Base-by-base conservation (phyloP, 2,329 filamentous ascomycete species). In the Cladophialophora bantiana region DNA sequence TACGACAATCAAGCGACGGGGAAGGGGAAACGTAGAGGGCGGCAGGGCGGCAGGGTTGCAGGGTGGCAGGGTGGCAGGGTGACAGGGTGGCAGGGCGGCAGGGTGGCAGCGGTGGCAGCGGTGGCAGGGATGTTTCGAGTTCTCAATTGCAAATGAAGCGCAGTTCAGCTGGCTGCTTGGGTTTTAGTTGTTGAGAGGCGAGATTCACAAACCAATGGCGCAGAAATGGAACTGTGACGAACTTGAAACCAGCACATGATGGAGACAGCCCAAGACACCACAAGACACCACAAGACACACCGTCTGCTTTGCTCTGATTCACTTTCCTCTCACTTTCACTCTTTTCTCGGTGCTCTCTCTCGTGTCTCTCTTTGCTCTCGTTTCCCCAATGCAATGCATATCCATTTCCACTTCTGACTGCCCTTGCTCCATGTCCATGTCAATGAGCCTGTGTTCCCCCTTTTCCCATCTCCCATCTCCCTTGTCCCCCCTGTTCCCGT, bases 1-100 rank as follows among this genome's bases (percentile, higher is more conserved):
- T n/a, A 61, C 58, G 58, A 61, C 31, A 6, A 4, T 36, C 31
- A 34, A 35, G 42, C 45, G 34, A 52, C 18, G 40, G 38, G 58
- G 50, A 50, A 50, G 7, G 38, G 58, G 50, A 50, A 50, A 7
- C 45, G 45, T 7, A 10, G 45, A 50, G 18, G 3, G 26, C 26
- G 26, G 26, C 26, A 26, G 18, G 18, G 45, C 26, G n/a, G 34
- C 26, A 42, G 36, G 40, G 20, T 26, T 2, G 26, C 3, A 26
- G 26, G 12, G 36, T 9, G 7, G 2, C 7, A 13, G 7, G 3
- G 9, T 13, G 36, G 36, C 13, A 13, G 36, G 36, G 35, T 38
- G 35, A 12, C 12, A 12, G 35, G 35, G 36, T 38, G 36, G 26
- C 26, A 26, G 13, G 20, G 20, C 10, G 36, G 36, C 13, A 13